Conservation (phyloP, 352 stramenopile genomes). For the Phytophthora uliginosa region DNA sequence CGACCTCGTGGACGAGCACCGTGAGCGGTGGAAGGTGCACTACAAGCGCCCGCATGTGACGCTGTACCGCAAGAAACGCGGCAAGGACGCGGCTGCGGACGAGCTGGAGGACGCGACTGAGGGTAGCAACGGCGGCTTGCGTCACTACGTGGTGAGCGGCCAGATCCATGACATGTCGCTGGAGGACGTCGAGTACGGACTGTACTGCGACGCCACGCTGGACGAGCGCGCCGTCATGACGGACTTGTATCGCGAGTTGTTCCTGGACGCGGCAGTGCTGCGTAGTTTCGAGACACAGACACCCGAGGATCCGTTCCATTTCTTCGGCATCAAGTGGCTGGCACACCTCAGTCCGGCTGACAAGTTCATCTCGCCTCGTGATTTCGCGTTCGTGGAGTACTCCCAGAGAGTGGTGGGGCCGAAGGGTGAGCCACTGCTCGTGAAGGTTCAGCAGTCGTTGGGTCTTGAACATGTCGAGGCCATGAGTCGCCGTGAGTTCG, state of each 20-base stretch:
- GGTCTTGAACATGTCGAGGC: slow-evolving; percentile 38
- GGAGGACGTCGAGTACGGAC: slow-evolving; percentile 61
- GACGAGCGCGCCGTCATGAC: slow-evolving; percentile 61
- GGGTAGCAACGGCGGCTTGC: slow-evolving; percentile 33
- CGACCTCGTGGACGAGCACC: slow-evolving; percentile 39
- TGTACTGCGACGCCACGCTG: slow-evolving; percentile 57
- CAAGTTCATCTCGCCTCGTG: slow-evolving; percentile 62
- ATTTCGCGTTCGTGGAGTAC: slow-evolving; percentile 63
- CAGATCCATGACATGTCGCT: slow-evolving; percentile 60
- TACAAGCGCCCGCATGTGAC: slow-evolving; percentile 61
- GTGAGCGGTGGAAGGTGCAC: slow-evolving; percentile 63
- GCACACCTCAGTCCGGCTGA: slow-evolving; percentile 50
- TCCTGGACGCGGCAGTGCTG: slow-evolving; percentile 55
- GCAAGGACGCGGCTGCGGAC: slow-evolving; percentile 24
- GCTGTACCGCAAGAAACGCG: slow-evolving; percentile 60
- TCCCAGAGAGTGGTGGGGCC: slow-evolving; percentile 42
- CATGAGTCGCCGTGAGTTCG: slow-evolving; percentile 57
- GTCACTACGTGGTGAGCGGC: slow-evolving; percentile 56
- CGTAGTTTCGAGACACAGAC: slow-evolving; percentile 49
- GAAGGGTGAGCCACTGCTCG: slow-evolving; percentile 48
- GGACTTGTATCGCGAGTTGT: slow-evolving; percentile 51
- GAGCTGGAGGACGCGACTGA: slow-evolving; percentile 24
- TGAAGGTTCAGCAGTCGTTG: slow-evolving; percentile 58
- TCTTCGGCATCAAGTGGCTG: slow-evolving; percentile 65
- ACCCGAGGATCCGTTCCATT: slow-evolving; percentile 52